A percentile compares a stretch with the other conserved stretches of the same genome.
Conservation (phyloP, 352 stramenopile genomes). For the Phytophthora chlamydospora region DNA sequence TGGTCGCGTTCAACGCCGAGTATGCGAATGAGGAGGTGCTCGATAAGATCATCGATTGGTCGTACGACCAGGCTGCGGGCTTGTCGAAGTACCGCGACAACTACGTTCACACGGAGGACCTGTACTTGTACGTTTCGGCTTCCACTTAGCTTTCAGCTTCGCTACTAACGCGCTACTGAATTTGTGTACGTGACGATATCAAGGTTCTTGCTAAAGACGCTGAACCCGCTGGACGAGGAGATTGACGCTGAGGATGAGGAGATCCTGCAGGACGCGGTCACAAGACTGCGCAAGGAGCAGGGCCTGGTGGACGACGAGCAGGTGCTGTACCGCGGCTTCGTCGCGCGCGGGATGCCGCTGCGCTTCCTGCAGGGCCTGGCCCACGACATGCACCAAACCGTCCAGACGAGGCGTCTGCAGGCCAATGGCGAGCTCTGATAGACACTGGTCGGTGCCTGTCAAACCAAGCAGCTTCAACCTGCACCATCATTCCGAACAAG, state of each 20-base stretch:
- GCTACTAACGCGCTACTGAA: not conserved
- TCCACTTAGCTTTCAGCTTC: not conserved
- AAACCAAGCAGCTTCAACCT: conserved; percentile 21
- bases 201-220: conserved; percentile 58
- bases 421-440: conserved; percentile 36
- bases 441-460: conserved; percentile 5
- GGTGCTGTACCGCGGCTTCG: conserved; percentile 58
- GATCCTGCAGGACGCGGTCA: conserved; percentile 40
- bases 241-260: conserved; percentile 52
- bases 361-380: conserved; percentile 53
- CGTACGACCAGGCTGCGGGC: conserved; percentile 54
- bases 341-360: conserved; percentile 58
- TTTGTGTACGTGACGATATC: not conserved
- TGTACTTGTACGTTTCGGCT: conserved; percentile 45
- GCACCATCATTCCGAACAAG: conserved; percentile 17
- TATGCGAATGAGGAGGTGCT: conserved; percentile 57
- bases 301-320: conserved; percentile 52
- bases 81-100: conserved; percentile 50
- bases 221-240: conserved; percentile 63
- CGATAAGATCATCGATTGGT: conserved; percentile 64
- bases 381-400: conserved; percentile 52
- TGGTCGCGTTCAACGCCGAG: conserved; percentile 66
- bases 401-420: conserved; percentile 39
- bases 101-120: conserved; percentile 56
- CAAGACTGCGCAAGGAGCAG: conserved; percentile 47